These are phyloP conservation scores for Ganoderma boninense DNA, from an alignment of 1,284 basidiomycete species.

Conservation along the genomic window DNA sequence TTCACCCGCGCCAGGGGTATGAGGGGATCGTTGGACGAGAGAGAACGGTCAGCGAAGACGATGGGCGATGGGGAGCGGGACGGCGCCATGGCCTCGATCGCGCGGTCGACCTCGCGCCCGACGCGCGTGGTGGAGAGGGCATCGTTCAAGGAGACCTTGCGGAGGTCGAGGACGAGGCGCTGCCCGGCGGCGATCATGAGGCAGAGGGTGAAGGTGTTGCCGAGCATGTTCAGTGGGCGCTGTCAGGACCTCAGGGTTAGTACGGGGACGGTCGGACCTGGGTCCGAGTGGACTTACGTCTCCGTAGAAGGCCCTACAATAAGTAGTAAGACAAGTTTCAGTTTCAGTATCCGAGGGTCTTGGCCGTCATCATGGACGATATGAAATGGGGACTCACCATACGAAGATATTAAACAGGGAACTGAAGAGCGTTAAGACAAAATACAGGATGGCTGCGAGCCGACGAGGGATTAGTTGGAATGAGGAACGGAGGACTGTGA, in stretches of 20 bases:
- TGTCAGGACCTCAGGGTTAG: background rate
- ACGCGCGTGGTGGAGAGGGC: constrained; percentile 31
- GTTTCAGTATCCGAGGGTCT: background rate
- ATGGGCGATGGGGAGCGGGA: constrained; percentile 25
- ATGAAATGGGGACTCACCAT: constrained; percentile 19
- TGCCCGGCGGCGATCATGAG: constrained; percentile 34
- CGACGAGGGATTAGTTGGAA: background rate
- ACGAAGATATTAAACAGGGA: constrained; percentile 31
- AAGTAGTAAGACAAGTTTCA: too few relatives aligned
- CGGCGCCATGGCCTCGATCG: constrained; percentile 23
- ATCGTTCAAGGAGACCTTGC: constrained; percentile 29
- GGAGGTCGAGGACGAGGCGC: constrained; percentile 35
- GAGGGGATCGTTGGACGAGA: background rate
- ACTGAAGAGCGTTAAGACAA: constrained; percentile 25
- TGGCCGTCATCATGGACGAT: background rate
- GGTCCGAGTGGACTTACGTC: constrained; percentile 19
- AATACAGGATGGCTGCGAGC: constrained; percentile 25
- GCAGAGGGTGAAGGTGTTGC: constrained; percentile 30
- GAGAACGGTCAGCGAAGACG: constrained; percentile 22
- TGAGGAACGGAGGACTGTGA: background rate
- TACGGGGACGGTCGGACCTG: background rate
- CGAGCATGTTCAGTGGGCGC: constrained; percentile 31
- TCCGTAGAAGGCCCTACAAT: constrained; percentile 19
- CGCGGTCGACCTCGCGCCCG: constrained; percentile 33
- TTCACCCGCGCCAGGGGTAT: background rate